Evolutionary conservation across 768 basidiomycete genomes (phyloP).

Genomic region (Sporobolomyces phaffii): DNA sequence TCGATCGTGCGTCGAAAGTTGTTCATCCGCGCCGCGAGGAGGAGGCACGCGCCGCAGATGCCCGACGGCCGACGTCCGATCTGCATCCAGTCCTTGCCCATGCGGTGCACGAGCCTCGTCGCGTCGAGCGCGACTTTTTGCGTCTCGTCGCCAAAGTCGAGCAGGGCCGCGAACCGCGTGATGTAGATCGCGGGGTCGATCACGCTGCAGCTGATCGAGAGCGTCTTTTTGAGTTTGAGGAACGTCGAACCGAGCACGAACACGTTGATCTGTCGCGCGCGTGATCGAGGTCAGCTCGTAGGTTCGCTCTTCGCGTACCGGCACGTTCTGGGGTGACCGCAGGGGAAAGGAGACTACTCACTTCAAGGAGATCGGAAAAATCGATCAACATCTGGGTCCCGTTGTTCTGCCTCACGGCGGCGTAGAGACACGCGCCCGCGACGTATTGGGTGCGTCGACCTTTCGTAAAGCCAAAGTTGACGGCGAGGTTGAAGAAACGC

Average conservation of each 20-base stretch:
- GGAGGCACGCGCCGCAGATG: slow-evolving; percentile 90
- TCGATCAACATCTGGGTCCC: slow-evolving; percentile 98
- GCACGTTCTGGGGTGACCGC: neutral
- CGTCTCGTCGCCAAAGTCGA: slow-evolving; percentile 94
- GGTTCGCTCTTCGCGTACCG: neutral
- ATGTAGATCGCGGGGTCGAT: slow-evolving; percentile 97
- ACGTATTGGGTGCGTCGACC: slow-evolving; percentile 88
- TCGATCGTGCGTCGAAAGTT: slow-evolving; percentile 87
- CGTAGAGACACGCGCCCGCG: slow-evolving; percentile 90
- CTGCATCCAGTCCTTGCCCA: slow-evolving; percentile 96
- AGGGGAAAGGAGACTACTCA: slow-evolving; percentile 44
- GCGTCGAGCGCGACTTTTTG: slow-evolving; percentile 88
- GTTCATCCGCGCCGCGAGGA: slow-evolving; percentile 96
- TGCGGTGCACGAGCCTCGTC: slow-evolving; percentile 82
- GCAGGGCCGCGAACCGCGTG: slow-evolving; percentile 83
- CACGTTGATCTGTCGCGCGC: slow-evolving; percentile 75
- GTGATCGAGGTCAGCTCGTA: neutral
- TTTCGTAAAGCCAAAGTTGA: slow-evolving; percentile 88
- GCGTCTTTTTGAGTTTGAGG: slow-evolving; percentile 80
- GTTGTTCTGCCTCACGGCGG: slow-evolving; percentile 85
- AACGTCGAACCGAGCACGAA: slow-evolving; percentile 95
- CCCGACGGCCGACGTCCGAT: slow-evolving; percentile 91
- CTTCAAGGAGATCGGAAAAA: slow-evolving; percentile 92
- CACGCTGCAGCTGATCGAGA: slow-evolving; percentile 75
- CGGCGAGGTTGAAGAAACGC: slow-evolving; percentile 84